phyloP scores from a whole-genome alignment of 768 basidiomycete genomes.

The Pleurotus platypus region DNA sequence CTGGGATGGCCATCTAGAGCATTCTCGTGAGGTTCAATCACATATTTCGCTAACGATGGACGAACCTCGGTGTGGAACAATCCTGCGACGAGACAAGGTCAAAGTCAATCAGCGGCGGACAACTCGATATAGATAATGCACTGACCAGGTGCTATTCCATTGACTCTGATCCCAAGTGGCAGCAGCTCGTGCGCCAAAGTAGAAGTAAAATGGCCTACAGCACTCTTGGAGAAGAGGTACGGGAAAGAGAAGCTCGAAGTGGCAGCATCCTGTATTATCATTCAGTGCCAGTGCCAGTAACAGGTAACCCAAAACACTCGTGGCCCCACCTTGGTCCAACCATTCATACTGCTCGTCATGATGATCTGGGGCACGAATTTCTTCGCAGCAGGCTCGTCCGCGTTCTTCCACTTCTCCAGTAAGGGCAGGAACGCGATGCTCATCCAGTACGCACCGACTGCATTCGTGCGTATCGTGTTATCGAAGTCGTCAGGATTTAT shows the following conservation, averaged over 20 bases:
- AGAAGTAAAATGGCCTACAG: conserved; percentile 42
- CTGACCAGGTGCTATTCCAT: conserved; percentile 41
- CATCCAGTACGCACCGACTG: conserved; percentile 49
- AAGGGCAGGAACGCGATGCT: conserved; percentile 55
- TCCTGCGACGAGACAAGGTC: conserved; percentile 13
- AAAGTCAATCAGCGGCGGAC: background rate
- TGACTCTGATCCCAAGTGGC: conserved; percentile 43
- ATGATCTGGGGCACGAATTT: conserved; percentile 44
- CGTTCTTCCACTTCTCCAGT: conserved; percentile 41
- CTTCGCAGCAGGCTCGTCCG: conserved; percentile 20
- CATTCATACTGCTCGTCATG: conserved; percentile 51
- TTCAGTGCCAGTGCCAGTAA: background rate
- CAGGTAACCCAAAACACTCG: background rate
- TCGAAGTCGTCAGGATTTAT: conserved; percentile 34
- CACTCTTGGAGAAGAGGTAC: conserved; percentile 45
- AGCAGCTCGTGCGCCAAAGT: conserved; percentile 45
- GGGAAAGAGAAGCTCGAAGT: conserved; percentile 38
- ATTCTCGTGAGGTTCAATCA: background rate
- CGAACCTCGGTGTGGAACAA: conserved; percentile 26
- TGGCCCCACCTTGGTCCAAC: conserved; percentile 40
- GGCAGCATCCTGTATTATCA: conserved; percentile 29
- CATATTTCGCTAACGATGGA: background rate
- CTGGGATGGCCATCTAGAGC: conserved; percentile 26
- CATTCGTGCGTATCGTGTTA: conserved; percentile 32
- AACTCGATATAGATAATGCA: background rate